Evolutionary conservation across 345 rosid species (phyloP).

Genomic region (Psidium friedrichsthalianum): DNA sequence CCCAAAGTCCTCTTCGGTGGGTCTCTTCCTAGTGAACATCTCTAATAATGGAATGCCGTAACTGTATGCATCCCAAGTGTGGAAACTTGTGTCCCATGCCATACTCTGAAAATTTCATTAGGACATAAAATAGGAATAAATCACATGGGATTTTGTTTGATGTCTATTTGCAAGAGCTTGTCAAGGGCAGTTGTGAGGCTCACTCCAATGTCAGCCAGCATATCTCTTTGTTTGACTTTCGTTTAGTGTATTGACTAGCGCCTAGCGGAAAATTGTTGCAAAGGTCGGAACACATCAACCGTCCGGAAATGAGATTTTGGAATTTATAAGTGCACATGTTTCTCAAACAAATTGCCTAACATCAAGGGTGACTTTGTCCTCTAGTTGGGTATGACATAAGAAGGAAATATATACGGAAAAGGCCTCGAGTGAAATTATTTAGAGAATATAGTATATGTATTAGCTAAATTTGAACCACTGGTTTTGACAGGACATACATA

Average conservation of each 20-base stretch:
- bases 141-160: neutral
- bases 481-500: neutral
- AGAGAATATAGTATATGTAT: neutral
- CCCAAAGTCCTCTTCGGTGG: neutral
- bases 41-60: neutral
- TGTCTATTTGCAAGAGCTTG: neutral
- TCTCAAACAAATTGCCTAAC: neutral
- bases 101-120: neutral
- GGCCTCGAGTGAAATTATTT: neutral
- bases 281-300: neutral
- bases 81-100: neutral
- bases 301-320: too few relatives aligned
- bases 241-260: neutral
- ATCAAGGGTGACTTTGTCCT: neutral
- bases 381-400: neutral
- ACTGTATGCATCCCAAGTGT: neutral
- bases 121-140: neutral
- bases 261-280: neutral
- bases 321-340: neutral
- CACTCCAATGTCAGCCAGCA: rapidly evolving
- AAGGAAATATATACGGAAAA: neutral
- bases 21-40: neutral
- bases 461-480: neutral
- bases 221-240: neutral
- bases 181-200: neutral